These are phyloP conservation scores for Tolypocladium capitatum DNA, from an alignment of 2,329 filamentous ascomycete genomes.

Conservation along the genomic window DNA sequence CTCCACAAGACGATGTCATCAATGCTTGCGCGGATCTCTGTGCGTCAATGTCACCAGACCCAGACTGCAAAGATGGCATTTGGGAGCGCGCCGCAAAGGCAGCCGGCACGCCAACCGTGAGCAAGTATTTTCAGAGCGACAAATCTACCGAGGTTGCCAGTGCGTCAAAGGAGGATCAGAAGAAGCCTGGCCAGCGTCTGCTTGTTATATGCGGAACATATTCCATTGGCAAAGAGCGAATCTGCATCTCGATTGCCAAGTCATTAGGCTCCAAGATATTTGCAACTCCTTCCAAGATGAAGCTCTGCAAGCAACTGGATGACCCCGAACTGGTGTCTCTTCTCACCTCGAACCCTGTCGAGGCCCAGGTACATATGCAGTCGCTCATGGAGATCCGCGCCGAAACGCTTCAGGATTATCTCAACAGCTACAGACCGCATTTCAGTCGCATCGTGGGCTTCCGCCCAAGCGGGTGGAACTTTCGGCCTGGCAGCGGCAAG, in stretches of 20 bases:
- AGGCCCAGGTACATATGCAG: constrained; percentile 96
- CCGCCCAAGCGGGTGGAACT: constrained; percentile 88
- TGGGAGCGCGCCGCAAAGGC: constrained; percentile 32
- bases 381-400: constrained; percentile 86
- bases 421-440: constrained; percentile 63
- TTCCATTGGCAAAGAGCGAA: constrained; percentile 93
- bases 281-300: constrained; percentile 68
- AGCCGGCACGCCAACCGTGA: constrained; percentile 30
- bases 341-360: constrained; percentile 66
- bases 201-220: constrained; percentile 93
- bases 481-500: constrained; percentile 49
- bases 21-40: constrained; percentile 79
- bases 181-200: constrained; percentile 41
- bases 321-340: constrained; percentile 67
- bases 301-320: constrained; percentile 72
- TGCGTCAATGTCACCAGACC: constrained; percentile 57
- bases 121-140: constrained; percentile 36
- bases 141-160: constrained; percentile 16
- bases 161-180: constrained; percentile 11
- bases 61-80: constrained; percentile 31
- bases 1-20: constrained; percentile 77
- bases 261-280: constrained; percentile 83
- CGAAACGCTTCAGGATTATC: constrained; percentile 82
- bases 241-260: constrained; percentile 82
- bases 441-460: constrained; percentile 86